phyloP scores from a whole-genome alignment of 345 rosid species.

The Linum usitatissimum region DNA sequence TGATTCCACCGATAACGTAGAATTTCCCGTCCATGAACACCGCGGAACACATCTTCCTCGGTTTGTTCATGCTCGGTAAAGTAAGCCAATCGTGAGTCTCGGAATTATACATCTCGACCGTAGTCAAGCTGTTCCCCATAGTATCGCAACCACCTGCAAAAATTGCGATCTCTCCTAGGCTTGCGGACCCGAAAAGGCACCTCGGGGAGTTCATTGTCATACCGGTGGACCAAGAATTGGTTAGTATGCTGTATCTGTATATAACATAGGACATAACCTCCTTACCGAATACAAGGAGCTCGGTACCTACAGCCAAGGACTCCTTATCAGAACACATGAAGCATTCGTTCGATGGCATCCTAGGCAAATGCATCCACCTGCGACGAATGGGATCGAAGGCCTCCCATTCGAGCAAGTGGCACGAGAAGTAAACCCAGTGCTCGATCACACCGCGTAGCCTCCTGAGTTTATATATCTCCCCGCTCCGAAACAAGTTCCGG shows the following conservation, averaged over 20 bases:
- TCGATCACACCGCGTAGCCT: conserved; percentile 45
- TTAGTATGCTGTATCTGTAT: conserved; percentile 69
- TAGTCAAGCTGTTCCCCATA: conserved; percentile 43
- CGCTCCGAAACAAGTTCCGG: conserved; percentile 51
- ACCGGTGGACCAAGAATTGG: conserved; percentile 73
- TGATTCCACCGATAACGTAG: conserved; percentile 80
- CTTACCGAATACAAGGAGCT: conserved; percentile 78
- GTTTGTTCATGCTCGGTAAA: conserved; percentile 71
- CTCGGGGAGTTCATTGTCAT: conserved; percentile 71
- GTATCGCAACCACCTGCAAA: conserved; percentile 85
- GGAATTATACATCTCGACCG: conserved; percentile 81
- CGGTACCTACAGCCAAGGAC: conserved; percentile 90
- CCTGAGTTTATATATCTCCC: conserved; percentile 63
- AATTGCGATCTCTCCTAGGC: conserved; percentile 75
- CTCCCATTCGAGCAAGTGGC: conserved; percentile 78
- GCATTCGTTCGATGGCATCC: conserved; percentile 57
- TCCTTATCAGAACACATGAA: conserved; percentile 74
- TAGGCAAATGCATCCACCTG: conserved; percentile 79
- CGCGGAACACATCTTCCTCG: conserved; percentile 88
- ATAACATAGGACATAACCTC: conserved; percentile 58
- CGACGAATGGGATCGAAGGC: conserved; percentile 68
- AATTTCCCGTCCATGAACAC: conserved; percentile 87
- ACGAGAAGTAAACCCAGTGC: conserved; percentile 89
- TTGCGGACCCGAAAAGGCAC: conserved; percentile 93
- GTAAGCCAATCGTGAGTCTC: conserved; percentile 55